Evolutionary conservation across 2,329 filamentous ascomycete genomes (phyloP), one percentile per base, ranked within the genome.

Genomic region (Blumeriella jaapii): DNA sequence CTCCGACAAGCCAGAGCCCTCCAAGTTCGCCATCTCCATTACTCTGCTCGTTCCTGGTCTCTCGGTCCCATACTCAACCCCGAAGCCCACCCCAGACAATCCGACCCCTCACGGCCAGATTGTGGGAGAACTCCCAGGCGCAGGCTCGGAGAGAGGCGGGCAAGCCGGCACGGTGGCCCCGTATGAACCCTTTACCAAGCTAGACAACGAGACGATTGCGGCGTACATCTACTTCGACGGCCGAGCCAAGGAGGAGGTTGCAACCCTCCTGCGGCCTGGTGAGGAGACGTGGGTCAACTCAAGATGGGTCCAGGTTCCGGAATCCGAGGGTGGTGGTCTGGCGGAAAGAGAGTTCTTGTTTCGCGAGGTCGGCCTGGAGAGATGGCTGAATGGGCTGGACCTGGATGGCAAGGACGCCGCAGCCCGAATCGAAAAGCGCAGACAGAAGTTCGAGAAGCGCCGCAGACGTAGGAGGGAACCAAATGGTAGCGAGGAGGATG

Each of bases 211-310:
- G 63, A 98, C 91, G 10, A 89, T 98, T 51, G 91, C 91, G 19
- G 91, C 89, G 23, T 98, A 98, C 59, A 96, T 98, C 50, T 98
- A 98, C 63, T 98, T 98, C 55, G 91, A 98, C 59, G 91, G 91
- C 12, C 71, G 91, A 44, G 73, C 74, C 41, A 98, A 98, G 59
- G 91, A 98, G 58, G 91, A 98, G 62, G 93, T 98, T 3, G 91
- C 91, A 34, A 98, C 91, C 9, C 65, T 98, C 38, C 67, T 98
- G 34, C 72, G 91, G 36, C 81, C 87, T 9, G 89, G 91, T 15
- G 91, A 96, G 57, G 91, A 98, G 62, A 98, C 91, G 2, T 98
- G 91, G 91, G 93, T 98, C 15, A 98, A 96, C 55, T 95, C 86
- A 37, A 72, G 91, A 51, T 98, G 91, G 91, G 91, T 98, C 31